Base-by-base conservation (phyloP, 441 rosid species). In the Gossypium schwendimanii region DNA sequence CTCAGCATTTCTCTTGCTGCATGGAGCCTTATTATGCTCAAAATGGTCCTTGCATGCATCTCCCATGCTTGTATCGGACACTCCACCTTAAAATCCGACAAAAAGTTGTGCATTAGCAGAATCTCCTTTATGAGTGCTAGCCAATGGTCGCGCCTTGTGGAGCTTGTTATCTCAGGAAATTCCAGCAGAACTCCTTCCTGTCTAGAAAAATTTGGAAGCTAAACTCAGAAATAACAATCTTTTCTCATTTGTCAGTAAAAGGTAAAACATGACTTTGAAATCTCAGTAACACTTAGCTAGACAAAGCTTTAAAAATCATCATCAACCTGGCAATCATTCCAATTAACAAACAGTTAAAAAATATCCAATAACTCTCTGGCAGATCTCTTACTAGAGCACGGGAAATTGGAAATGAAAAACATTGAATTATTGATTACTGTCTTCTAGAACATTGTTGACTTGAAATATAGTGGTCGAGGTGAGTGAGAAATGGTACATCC, bases 91-190 rank as follows among this genome's bases (percentile, higher is more conserved):
- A 69, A 81, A 65, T 83, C 86, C 45, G 77, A 82, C 60, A 93
- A 70, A 81, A 95, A 95, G n/a, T 79, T 86, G 82, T 93, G 97
- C 94, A 90, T 79, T 57, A 91, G 63, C 74, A 87, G 78, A 67
- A 95, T 65, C 76, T 95, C 98, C 75, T 86, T 91, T 0, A 76
- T 72, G 45, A 95, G 84, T 47, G 90, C 90, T 15, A 93, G 91
- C 99, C 97, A 93, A 67, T 88, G 97, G 69, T 89, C 91, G 7
- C 97, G 84, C 79, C 99, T 93, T 0, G 95, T 95, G 50, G 97
- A 93, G 82, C 98, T 90, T 28, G 97, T 91, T 78, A 93, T 75
- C 92, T 93, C 99, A 0, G 99, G 99, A 77, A 95, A 95, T 84
- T 91, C 99, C 62, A 95, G 79, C 68, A 93, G 85, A 61, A 95